Percentiles rank a stretch among this genome's conserved stretches.
phyloP scores from a whole-genome alignment of 345 rosid species.

The Camelina neglecta region DNA sequence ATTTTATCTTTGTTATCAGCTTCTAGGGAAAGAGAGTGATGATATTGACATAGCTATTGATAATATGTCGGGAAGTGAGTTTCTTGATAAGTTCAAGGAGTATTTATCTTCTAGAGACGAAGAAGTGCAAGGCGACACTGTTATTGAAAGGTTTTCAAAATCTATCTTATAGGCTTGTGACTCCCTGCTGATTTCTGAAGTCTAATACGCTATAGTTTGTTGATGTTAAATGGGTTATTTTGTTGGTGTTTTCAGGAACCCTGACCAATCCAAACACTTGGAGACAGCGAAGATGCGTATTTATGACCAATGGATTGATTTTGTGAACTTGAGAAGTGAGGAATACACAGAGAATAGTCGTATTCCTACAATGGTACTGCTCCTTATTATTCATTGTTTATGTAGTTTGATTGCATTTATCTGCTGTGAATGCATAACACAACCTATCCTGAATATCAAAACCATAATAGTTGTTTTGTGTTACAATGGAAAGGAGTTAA shows the following conservation, averaged over 20 bases:
- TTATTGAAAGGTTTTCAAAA: conserved; percentile 65
- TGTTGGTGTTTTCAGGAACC: conserved; percentile 66
- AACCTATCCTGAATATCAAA: neutral
- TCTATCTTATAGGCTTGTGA: neutral
- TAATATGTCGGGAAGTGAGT: conserved; percentile 81
- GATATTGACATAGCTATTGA: conserved; percentile 94
- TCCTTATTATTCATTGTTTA: neutral
- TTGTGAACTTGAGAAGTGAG: conserved; percentile 91
- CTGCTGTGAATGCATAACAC: neutral
- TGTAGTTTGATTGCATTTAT: conserved; percentile 4
- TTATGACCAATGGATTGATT: conserved; percentile 89
- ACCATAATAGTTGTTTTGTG: neutral
- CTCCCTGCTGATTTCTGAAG: neutral
- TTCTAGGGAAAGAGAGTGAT: conserved; percentile 83
- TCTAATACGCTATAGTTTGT: neutral
- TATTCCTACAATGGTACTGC: conserved; percentile 78
- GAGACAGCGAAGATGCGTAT: conserved; percentile 94
- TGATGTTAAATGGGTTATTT: neutral
- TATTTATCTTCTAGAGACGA: conserved; percentile 70
- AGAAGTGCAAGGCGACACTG: conserved; percentile 64
- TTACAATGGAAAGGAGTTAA: neutral
- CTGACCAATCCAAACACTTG: conserved; percentile 94
- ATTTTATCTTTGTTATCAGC: conserved; percentile 53
- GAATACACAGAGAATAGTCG: conserved; percentile 84
- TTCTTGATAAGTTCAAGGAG: conserved; percentile 72